Percentiles rank a stretch among this genome's conserved stretches.
phyloP scores from a whole-genome alignment of 164 flowering plant genomes.

The Kingdonia uniflora region DNA sequence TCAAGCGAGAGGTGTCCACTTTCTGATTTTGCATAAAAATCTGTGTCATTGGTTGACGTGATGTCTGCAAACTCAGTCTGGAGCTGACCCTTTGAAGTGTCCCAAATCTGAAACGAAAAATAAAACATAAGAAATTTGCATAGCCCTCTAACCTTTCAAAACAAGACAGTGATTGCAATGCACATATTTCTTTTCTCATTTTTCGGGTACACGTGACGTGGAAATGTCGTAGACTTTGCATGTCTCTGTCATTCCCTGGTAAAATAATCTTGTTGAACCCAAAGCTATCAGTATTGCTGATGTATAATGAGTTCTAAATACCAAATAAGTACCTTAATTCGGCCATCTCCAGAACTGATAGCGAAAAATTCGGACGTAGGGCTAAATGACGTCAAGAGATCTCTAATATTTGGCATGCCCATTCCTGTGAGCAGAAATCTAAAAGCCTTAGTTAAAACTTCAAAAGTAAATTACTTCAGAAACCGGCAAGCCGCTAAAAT shows the following conservation, averaged over 20 bases:
- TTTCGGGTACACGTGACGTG: too few species aligned
- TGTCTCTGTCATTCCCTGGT: too few species aligned
- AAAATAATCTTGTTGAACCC: neutral
- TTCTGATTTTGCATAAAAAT: constrained; percentile 30
- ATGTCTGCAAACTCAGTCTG: constrained; percentile 81
- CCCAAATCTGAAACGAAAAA: constrained; percentile 67
- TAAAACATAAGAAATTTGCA: neutral
- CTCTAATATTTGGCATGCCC: constrained; percentile 37
- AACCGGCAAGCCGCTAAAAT: too few species aligned
- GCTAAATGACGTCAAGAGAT: constrained; percentile 70
- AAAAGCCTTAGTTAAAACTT: too few species aligned
- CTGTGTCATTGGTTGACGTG: constrained; percentile 27
- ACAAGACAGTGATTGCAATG: neutral
- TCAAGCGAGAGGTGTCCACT: constrained; percentile 86
- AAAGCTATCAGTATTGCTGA: neutral
- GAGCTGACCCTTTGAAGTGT: constrained; percentile 71
- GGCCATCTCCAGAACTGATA: constrained; percentile 74
- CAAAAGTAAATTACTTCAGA: too few species aligned
- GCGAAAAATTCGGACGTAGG: constrained; percentile 68
- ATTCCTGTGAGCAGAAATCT: too few species aligned
- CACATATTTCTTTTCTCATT: neutral
- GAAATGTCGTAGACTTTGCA: neutral
- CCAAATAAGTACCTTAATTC: constrained; percentile 91
- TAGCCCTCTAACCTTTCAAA: neutral
- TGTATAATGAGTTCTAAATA: neutral